phyloP scores from a whole-genome alignment of 352 stramenopile genomes.

The Globisporangium radiosum region DNA sequence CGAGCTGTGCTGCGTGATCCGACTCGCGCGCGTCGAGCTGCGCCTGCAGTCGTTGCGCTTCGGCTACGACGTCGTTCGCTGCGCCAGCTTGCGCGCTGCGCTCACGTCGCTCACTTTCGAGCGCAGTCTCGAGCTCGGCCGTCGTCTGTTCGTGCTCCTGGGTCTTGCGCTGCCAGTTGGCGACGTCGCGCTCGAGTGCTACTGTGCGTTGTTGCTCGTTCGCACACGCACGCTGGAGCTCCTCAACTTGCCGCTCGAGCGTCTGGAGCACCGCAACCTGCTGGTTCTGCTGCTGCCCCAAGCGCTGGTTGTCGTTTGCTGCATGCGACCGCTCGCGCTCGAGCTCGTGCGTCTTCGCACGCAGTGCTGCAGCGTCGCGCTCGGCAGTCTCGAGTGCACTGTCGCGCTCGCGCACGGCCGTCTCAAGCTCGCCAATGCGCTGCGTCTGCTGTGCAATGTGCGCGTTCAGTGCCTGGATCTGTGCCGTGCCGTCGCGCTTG shows the following conservation, averaged over 20 bases:
- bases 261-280: conserved; percentile 29
- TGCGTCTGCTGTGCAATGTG: conserved; percentile 46
- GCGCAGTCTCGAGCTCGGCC: conserved; percentile 25
- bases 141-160: conserved; percentile 26
- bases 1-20: conserved; percentile 48
- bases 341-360: conserved; percentile 37
- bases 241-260: conserved; percentile 35
- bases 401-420: conserved; percentile 36
- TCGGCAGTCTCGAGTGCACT: conserved; percentile 24
- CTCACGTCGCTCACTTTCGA: conserved; percentile 14
- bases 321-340: conserved; percentile 30
- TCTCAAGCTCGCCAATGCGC: conserved; percentile 43
- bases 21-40: conserved; percentile 30
- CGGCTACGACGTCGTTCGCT: conserved; percentile 31
- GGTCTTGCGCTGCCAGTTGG: conserved; percentile 30
- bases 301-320: conserved; percentile 34
- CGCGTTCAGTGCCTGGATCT: conserved; percentile 43
- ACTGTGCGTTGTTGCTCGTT: conserved; percentile 21
- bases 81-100: conserved; percentile 21
- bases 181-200: conserved; percentile 27
- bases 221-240: conserved; percentile 38
- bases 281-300: conserved; percentile 32
- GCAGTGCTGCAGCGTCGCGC: conserved; percentile 32
- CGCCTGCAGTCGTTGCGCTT: conserved; percentile 38
- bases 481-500: conserved; percentile 40